Conservation (phyloP, 257 asterid species). For the Primulina eburnea region DNA sequence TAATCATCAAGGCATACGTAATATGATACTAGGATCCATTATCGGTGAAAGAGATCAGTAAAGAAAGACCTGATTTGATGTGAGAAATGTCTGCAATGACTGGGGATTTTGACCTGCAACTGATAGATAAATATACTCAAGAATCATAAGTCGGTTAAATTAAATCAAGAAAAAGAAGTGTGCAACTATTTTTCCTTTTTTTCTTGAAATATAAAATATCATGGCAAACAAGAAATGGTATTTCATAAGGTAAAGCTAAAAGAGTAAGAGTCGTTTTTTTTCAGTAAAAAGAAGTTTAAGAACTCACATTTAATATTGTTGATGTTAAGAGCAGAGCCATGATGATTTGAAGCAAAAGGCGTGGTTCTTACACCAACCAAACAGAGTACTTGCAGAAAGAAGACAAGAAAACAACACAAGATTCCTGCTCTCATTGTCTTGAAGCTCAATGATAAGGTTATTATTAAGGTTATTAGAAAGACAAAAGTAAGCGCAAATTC, state of each 20-base stretch:
- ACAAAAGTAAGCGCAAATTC: not conserved
- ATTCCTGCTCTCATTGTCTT: constrained; percentile 38
- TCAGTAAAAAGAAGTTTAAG: too few species aligned
- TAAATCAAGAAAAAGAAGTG: not conserved
- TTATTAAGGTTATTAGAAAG: constrained; percentile 2
- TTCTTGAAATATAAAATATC: not conserved
- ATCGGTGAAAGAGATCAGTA: too few species aligned
- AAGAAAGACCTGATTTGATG: constrained; percentile 33
- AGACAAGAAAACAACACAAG: constrained; percentile 25
- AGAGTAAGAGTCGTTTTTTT: not conserved
- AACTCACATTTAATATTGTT: constrained; percentile 22
- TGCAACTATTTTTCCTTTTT: not conserved
- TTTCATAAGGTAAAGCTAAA: not conserved
- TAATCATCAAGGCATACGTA: too few species aligned
- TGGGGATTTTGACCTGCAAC: constrained; percentile 19
- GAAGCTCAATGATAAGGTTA: constrained; percentile 28
- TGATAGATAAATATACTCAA: constrained; percentile 11
- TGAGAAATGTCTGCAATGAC: constrained; percentile 20
- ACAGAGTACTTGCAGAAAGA: constrained; percentile 31
- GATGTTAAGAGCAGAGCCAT: constrained; percentile 20
- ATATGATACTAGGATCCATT: not conserved
- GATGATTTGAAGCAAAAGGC: constrained; percentile 29
- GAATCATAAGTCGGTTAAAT: not conserved
- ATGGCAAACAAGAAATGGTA: not conserved
- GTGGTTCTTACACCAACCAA: constrained; percentile 43